phyloP scores from a whole-genome alignment of 2,329 filamentous ascomycete genomes.

The Colletotrichum salicis region DNA sequence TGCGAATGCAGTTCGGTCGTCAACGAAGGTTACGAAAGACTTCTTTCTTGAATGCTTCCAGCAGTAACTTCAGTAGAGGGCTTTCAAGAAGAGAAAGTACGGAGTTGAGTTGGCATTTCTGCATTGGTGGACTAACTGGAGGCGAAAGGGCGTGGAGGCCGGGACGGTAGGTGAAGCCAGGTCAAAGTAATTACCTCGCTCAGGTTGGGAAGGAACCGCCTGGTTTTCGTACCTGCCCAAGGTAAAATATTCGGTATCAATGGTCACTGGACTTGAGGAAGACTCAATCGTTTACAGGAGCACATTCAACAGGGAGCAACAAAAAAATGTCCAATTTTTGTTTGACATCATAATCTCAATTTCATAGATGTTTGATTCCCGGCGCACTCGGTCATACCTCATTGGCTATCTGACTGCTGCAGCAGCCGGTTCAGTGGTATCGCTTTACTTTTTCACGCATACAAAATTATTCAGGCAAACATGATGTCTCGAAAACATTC shows the following conservation, averaged over 20 bases:
- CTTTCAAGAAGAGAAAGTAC: not conserved
- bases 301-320: too few relatives aligned
- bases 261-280: too few relatives aligned
- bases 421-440: not conserved
- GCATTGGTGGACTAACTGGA: not conserved
- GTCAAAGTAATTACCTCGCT: not conserved
- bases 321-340: too few relatives aligned
- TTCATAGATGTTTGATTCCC: too few relatives aligned
- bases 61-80: not conserved
- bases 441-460: not conserved
- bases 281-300: too few relatives aligned
- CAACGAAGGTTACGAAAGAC: not conserved
- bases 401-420: too few relatives aligned
- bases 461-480: not conserved
- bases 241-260: too few relatives aligned
- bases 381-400: too few relatives aligned
- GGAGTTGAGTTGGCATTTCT: not conserved
- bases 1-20: not conserved
- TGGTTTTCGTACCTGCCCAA: not conserved
- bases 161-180: not conserved
- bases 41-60: not conserved
- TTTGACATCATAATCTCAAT: too few relatives aligned
- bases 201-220: not conserved
- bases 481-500: not conserved
- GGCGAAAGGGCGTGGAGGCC: not conserved